Conservation (phyloP, 768 basidiomycete genomes). For the Amanita polypyramis region DNA sequence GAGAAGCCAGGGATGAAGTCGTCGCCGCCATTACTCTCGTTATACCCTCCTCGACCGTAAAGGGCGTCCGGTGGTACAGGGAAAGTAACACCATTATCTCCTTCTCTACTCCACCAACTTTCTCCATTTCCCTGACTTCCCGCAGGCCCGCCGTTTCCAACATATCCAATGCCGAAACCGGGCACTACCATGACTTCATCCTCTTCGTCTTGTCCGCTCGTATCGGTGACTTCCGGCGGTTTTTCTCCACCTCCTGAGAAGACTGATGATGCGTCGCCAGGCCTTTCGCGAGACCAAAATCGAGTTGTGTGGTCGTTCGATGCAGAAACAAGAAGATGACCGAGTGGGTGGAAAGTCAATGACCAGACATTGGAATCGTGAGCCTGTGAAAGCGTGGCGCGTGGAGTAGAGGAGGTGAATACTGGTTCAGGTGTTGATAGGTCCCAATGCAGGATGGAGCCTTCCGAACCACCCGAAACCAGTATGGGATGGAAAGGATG, state of each 20-base stretch:
- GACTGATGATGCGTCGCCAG: constrained; percentile 70
- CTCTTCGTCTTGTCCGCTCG: constrained; percentile 56
- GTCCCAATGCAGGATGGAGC: constrained; percentile 91
- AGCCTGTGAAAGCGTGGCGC: constrained; percentile 85
- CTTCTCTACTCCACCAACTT: constrained; percentile 37
- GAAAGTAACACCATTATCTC: constrained; percentile 17
- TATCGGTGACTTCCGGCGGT: constrained; percentile 59
- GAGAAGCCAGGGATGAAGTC: constrained; percentile 59
- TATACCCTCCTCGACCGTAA: constrained; percentile 12
- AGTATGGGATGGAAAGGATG: constrained; percentile 91
- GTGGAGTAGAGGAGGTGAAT: constrained; percentile 41
- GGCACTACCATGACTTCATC: constrained; percentile 69
- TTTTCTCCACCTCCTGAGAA: constrained; percentile 80
- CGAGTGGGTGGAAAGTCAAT: constrained; percentile 89
- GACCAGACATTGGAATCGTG: constrained; percentile 99
- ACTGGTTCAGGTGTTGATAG: constrained; percentile 54
- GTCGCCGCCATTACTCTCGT: constrained; percentile 32
- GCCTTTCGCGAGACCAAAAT: constrained; percentile 94
- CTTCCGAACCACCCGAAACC: constrained; percentile 91
- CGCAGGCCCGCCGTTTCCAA: constrained; percentile 14
- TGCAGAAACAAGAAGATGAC: constrained; percentile 86
- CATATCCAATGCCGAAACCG: constrained; percentile 48
- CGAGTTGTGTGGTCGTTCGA: constrained; percentile 98
- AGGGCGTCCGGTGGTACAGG: constrained; percentile 8
- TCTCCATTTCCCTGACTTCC: constrained; percentile 13